Evolutionary conservation across 2,329 filamentous ascomycete genomes (phyloP).

Genomic region (Drechslerella coelobrocha): DNA sequence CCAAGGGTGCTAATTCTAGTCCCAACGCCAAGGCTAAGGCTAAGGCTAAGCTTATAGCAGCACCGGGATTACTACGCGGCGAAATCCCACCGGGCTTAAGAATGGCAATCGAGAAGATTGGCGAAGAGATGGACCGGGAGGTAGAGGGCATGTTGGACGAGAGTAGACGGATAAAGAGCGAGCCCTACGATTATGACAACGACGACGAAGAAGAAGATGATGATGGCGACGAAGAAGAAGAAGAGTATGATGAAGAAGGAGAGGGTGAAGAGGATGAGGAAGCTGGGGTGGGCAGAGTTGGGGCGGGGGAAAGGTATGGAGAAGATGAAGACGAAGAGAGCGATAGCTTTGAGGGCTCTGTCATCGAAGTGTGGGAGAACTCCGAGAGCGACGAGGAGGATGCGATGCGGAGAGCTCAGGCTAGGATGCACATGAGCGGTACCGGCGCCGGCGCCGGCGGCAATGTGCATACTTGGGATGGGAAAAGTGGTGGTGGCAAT

Average conservation of each 20-base stretch:
- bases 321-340: conserved; percentile 12
- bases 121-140: conserved; percentile 39
- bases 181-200: neutral
- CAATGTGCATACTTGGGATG: too few species aligned
- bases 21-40: too few species aligned
- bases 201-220: neutral
- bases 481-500: too few species aligned
- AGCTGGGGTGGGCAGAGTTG: too few species aligned
- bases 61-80: too few species aligned
- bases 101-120: conserved; percentile 37
- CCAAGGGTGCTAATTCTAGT: too few species aligned
- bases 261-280: neutral
- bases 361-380: conserved; percentile 12
- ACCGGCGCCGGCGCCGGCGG: too few species aligned
- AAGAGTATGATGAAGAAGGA: neutral
- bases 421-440: too few species aligned
- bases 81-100: conserved; percentile 37
- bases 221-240: neutral
- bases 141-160: conserved; percentile 35
- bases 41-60: too few species aligned
- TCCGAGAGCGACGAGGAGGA: conserved; percentile 26
- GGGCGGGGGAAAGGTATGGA: neutral
- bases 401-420: neutral
- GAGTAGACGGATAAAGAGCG: conserved; percentile 1
- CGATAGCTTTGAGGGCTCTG: conserved; percentile 23